Evolutionary conservation across 2,329 filamentous ascomycete genomes (phyloP), one percentile per base, ranked within the genome.

Genomic region (Penicillium digitatum): DNA sequence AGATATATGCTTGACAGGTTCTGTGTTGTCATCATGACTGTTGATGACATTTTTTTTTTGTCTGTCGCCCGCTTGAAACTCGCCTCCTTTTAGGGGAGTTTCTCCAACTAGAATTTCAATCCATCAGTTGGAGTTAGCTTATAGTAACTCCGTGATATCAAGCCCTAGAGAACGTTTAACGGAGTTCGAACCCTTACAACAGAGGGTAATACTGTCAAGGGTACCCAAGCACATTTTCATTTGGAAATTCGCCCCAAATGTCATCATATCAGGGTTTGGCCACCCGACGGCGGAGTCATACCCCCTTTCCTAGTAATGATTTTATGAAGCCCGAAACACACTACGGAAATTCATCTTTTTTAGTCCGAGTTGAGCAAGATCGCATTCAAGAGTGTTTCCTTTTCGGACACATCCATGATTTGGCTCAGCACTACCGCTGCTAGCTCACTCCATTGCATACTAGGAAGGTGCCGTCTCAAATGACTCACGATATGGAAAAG

Each of bases 321-420:
- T 26, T 26, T 7, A 39, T 18, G 7, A 31, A n/a, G 4, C 3
- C 5, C 32, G 18, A 14, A 26, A 5, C 6, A 6, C 6, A 29
- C 16, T 38, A 12, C 14, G 26, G n/a, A 24, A 24, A 6, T 32
- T 18, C 44, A 37, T 27, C 16, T 45, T 16, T 7, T 31, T 31
- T 46, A 35, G 51, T 2, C 56, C 56, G 29, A 58, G 18, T 10
- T 52, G 45, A 16, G 58, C 46, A 7, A 60, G 46, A 9, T 58
- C 59, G 35, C 49, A 58, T 49, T 55, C 57, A 62, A 1, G 73
- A 60, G 43, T 5, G 29, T 48, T 27, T 48, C 39, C 22, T 52
- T 53, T 12, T 60, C 50, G 22, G 59, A 49, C 1, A 56, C 56
- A 20, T 51, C 7, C 14, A 55, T 16, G 24, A 32, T 48, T 31